Base-by-base conservation (phyloP, 2,329 filamentous ascomycete genomes). In the Pseudomassariella vexata region DNA sequence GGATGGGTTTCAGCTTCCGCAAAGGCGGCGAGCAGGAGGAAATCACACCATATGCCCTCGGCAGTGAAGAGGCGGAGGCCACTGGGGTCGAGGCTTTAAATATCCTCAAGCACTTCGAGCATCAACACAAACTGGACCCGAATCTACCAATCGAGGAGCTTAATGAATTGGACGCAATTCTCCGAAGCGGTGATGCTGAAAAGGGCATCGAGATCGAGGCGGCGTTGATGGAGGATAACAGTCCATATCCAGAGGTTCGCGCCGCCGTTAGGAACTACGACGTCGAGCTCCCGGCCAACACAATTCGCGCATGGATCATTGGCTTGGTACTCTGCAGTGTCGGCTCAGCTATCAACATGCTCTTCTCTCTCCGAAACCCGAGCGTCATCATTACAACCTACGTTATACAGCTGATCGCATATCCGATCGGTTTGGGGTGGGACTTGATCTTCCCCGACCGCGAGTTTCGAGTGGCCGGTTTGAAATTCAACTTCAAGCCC, bases 281-380 rank as follows among this genome's bases (percentile, higher is more conserved):
- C 32, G 59, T 65, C 25, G 70, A 74, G n/a, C 47, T 71, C 4
- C 65, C 70, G 6, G 59, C 65, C 36, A 73, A 71, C 49, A 80
- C 76, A 4, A 62, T 80, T 36, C 74, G 76, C 14, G 72, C 73
- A 23, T 80, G 76, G 76, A 41, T 50, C 5, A 71, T 80, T 35
- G 76, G 76, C 20, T 42, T 73, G 33, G 3, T 79, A 24, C 62
- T 78, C 35, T 72, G 73, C 39, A 79, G 75, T 1, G 52, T 76
- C 30, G 71, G 74, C 18, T 73, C 73, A 1, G 69, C 61, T 2
- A 56, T 75, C 46, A 78, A 79, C 50, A 65, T 73, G 48, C 52
- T 76, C 8, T 72, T 77, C 22, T 54, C 52, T 10, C 42, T 66
- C 21, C 67, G 68, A 25, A 63, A 66, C 24, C 65, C 72, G 2